Conservation (phyloP, 1,139 yeast genomes). For the Debaryomycetaceae sp. region DNA sequence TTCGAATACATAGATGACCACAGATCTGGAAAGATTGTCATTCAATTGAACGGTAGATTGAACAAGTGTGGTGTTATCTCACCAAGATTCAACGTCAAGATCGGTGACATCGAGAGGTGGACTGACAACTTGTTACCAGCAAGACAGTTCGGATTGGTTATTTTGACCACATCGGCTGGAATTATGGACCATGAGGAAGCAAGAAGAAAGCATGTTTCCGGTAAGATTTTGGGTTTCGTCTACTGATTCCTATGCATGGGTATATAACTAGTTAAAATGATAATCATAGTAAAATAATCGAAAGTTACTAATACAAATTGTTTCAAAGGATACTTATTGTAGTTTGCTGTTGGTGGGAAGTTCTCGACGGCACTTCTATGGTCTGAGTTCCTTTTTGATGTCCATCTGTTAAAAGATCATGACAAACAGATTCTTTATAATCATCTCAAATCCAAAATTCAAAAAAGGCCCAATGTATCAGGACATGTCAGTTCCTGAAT, state of each 20-base stretch:
- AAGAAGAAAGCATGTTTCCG: conserved; percentile 98
- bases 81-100: conserved; percentile 93
- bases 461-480: not conserved
- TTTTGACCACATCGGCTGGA: conserved; percentile 97
- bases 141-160: conserved; percentile 94
- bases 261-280: not conserved
- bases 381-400: not conserved
- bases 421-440: no score
- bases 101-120: conserved; percentile 92
- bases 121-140: conserved; percentile 93
- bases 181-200: conserved; percentile 99
- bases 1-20: conserved; percentile 97
- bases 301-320: no score
- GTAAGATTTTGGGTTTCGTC: conserved; percentile 92
- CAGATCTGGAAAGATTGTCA: conserved; percentile 95
- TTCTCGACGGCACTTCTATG: not conserved
- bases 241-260: conserved; percentile 42
- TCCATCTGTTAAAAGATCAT: no score
- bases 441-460: no score
- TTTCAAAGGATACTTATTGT: no score
- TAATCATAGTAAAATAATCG: not conserved
- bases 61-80: conserved; percentile 97
- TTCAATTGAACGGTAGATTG: conserved; percentile 92
- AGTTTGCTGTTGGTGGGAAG: no score
- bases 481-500: conserved; percentile 17